These are phyloP conservation scores for Camellia lanceoleosa DNA, from an alignment of 148 eudicot genomes.

Conservation along the genomic window DNA sequence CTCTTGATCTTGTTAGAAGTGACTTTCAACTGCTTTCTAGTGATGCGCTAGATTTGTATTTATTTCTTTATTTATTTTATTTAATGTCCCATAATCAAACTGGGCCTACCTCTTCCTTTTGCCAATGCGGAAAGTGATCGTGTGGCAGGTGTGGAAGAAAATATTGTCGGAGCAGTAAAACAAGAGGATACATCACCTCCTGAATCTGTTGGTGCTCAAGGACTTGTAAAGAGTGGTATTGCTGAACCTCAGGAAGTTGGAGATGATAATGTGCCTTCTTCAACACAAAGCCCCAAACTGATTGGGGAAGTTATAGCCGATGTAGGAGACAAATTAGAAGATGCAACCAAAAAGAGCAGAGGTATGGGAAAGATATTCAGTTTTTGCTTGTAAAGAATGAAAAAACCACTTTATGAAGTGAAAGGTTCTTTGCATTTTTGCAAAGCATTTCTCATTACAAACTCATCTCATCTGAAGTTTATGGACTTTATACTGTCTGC, in stretches of 20 bases:
- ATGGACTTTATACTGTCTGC: background rate
- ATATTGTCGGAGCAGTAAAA: constrained; percentile 13
- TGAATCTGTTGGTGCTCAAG: constrained; percentile 5
- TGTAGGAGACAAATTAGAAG: no score
- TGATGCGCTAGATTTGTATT: background rate
- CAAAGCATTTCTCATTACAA: no score
- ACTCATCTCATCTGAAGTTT: background rate
- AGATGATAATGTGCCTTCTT: constrained; percentile 13
- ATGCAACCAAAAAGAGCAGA: background rate
- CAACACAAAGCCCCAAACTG: constrained; percentile 16
- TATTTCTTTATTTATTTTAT: background rate
- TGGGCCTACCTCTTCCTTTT: background rate
- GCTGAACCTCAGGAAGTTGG: constrained; percentile 14
- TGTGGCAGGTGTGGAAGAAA: background rate
- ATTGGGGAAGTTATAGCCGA: constrained; percentile 13
- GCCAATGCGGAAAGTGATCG: constrained; percentile 19
- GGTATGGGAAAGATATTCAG: constrained; percentile 26
- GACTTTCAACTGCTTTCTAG: background rate
- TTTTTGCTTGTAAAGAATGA: constrained; percentile 5
- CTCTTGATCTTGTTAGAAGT: background rate
- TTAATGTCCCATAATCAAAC: background rate
- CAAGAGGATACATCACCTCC: constrained; percentile 9
- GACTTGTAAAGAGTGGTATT: background rate
- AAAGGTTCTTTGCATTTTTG: background rate
- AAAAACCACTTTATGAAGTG: background rate